phyloP scores from a whole-genome alignment of 805 yeast species.

The Clavispora santaluciae region DNA sequence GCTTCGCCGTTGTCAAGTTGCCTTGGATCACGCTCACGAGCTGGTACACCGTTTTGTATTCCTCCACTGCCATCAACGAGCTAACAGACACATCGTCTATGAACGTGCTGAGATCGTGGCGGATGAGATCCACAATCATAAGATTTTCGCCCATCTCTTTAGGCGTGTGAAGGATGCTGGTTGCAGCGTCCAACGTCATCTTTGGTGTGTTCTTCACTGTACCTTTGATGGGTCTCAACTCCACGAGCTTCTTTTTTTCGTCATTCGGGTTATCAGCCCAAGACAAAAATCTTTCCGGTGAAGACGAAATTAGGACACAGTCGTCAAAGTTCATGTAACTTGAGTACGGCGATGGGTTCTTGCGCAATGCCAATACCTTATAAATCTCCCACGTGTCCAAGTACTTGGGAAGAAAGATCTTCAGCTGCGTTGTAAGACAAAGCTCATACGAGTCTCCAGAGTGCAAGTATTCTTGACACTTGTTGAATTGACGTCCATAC shows the following conservation, averaged over 20 bases:
- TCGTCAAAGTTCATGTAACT: slow-evolving; percentile 70
- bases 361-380: slow-evolving; percentile 53
- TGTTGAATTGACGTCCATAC: slow-evolving; percentile 52
- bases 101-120: slow-evolving; percentile 80
- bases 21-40: slow-evolving; percentile 88
- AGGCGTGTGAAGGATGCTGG: slow-evolving; percentile 64
- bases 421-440: slow-evolving; percentile 78
- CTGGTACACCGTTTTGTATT: slow-evolving; percentile 86
- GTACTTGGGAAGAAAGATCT: slow-evolving; percentile 45
- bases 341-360: slow-evolving; percentile 92
- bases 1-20: slow-evolving; percentile 24
- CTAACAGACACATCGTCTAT: slow-evolving; percentile 63
- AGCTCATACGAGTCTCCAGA: slow-evolving; percentile 92
- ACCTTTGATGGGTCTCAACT: slow-evolving; percentile 93
- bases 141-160: slow-evolving; percentile 94
- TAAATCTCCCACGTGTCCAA: slow-evolving; percentile 75
- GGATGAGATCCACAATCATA: slow-evolving; percentile 93
- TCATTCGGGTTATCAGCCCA: slow-evolving; percentile 51
- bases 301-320: slow-evolving; percentile 68
- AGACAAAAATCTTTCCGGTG: slow-evolving; percentile 88
- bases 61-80: slow-evolving; percentile 87
- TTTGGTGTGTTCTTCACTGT: slow-evolving; percentile 69
- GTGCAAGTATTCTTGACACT: slow-evolving; percentile 63
- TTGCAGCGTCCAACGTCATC: slow-evolving; percentile 56
- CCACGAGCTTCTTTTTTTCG: slow-evolving; percentile 42